Evolutionary conservation across 352 stramenopile species (phyloP).

Genomic region (Phytopythium cucurbitacearum): DNA sequence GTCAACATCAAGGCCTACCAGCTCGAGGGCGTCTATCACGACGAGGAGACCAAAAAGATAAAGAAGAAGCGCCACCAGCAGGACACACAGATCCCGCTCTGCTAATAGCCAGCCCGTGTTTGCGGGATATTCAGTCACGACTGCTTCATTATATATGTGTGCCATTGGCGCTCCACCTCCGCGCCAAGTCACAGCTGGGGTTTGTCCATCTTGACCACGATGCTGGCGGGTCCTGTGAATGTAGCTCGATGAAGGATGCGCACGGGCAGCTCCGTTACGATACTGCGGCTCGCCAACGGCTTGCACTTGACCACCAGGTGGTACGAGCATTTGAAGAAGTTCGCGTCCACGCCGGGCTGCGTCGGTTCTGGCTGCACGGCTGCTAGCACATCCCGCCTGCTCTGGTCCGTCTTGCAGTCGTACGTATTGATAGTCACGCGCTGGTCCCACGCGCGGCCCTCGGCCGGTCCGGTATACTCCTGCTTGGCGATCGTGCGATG

Average conservation of each 20-base stretch:
- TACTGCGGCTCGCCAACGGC: constrained; percentile 13
- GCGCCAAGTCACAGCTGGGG: background rate
- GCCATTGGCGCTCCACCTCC: background rate
- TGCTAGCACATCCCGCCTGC: too few relatives aligned
- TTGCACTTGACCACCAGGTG: constrained; percentile 26
- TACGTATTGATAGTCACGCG: constrained; percentile 11
- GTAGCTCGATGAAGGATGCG: constrained; percentile 20
- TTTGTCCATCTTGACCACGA: background rate
- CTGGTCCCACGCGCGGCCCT: constrained; percentile 10
- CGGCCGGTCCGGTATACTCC: constrained; percentile 6
- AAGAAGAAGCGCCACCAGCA: constrained; percentile 5
- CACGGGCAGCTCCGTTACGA: constrained; percentile 18
- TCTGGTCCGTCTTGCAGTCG: constrained; percentile 10
- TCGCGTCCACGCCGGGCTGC: constrained; percentile 9
- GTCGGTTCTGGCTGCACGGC: too few relatives aligned
- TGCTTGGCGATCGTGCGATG: constrained; percentile 21
- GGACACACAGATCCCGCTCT: constrained; percentile 16
- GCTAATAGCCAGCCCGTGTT: background rate
- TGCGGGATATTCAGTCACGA: too few relatives aligned
- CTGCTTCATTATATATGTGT: too few relatives aligned
- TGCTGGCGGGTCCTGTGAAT: background rate
- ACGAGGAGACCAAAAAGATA: constrained; percentile 12
- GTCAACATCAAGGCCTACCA: constrained; percentile 13
- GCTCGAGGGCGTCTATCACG: constrained; percentile 11
- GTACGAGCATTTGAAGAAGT: constrained; percentile 27